These are phyloP conservation scores for Xylaria nigripes DNA, from an alignment of 495 filamentous ascomycete species.

Conservation along the genomic window DNA sequence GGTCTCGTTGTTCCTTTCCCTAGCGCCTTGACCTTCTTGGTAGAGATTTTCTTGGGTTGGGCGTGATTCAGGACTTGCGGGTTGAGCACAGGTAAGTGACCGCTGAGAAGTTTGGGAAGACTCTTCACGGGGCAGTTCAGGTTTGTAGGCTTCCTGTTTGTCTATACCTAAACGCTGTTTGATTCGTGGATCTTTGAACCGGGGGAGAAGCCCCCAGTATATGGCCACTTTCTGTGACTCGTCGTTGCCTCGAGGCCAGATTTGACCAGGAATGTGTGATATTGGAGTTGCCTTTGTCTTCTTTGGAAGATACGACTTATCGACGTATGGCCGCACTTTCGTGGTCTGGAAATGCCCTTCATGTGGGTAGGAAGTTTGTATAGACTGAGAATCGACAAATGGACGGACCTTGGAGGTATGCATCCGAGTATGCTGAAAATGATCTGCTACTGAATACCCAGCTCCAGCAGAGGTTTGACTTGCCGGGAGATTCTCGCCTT, in stretches of 20 bases:
- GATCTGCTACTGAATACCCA: background rate
- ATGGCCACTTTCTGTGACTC: constrained; percentile 7
- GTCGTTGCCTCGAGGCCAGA: background rate
- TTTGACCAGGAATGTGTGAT: background rate
- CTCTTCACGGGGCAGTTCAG: background rate
- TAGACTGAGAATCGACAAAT: constrained; percentile 1
- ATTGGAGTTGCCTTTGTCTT: constrained; percentile 6
- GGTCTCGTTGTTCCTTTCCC: background rate
- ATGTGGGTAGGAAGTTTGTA: background rate
- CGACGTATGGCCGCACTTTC: background rate
- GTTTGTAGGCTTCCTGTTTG: background rate
- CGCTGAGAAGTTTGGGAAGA: constrained; percentile 5
- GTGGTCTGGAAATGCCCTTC: background rate
- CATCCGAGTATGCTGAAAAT: background rate
- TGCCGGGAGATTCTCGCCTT: background rate
- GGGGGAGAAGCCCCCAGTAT: constrained; percentile 21
- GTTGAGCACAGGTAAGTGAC: constrained; percentile 9
- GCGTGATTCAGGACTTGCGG: background rate
- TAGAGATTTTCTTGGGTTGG: constrained; percentile 14
- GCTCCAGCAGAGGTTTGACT: background rate
- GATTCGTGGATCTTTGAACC: constrained; percentile 4
- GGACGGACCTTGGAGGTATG: constrained; percentile 10
- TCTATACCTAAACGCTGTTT: background rate
- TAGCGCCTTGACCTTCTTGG: background rate
- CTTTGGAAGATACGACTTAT: background rate